Conservation (phyloP, 2,329 filamentous ascomycete species). For the Gaeumannomyces tritici region DNA sequence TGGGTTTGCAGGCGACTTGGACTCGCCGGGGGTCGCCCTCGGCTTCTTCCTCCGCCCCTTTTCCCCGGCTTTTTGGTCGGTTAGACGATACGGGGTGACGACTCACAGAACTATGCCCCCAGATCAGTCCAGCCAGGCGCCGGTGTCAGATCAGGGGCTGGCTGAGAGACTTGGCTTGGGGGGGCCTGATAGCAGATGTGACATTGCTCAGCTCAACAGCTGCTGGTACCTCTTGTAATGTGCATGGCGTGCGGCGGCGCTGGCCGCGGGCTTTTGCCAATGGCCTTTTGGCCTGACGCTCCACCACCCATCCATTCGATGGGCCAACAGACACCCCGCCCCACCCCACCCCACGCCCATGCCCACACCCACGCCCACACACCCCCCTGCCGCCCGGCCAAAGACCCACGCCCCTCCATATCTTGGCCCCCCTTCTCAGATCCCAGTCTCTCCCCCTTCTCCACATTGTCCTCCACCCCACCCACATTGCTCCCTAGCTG, state of each 20-base stretch:
- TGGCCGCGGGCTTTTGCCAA: neutral
- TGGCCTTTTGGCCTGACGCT: neutral
- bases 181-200: neutral
- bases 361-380: no score
- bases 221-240: neutral
- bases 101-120: neutral
- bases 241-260: neutral
- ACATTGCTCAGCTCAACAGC: neutral
- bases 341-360: no score
- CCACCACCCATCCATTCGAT: neutral
- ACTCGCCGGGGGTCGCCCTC: neutral
- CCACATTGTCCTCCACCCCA: neutral
- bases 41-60: neutral
- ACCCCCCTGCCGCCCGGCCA: neutral
- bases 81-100: neutral
- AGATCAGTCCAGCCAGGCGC: neutral
- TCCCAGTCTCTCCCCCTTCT: conserved; percentile 2
- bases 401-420: neutral
- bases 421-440: conserved; percentile 2
- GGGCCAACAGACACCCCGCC: neutral
- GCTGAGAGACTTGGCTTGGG: neutral
- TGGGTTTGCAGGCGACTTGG: neutral
- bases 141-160: neutral
- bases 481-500: conserved; percentile 2
- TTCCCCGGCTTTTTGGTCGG: neutral